Conservation (phyloP, 306 rosid genomes). For the Malus domestica region ASM211411v1 NC_041798.1:38181001-38181500, state of each 20-base stretch:
- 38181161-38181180: slow-evolving; percentile 17
- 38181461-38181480: too few relatives aligned
- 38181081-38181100: neutral
- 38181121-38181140: slow-evolving; percentile 2
- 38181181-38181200: slow-evolving; percentile 40
- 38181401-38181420: neutral
- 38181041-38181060: neutral
- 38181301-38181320: too few relatives aligned
- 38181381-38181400: neutral
- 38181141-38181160: neutral
- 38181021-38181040: neutral
- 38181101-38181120: slow-evolving; percentile 25
- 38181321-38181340: too few relatives aligned
- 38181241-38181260: neutral
- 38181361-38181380: too few relatives aligned
- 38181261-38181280: too few relatives aligned
- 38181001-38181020: slow-evolving; percentile 1
- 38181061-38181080: neutral
- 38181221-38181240: neutral
- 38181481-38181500: too few relatives aligned
- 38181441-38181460: too few relatives aligned
- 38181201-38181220: slow-evolving; percentile 6
- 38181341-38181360: too few relatives aligned
- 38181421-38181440: neutral
- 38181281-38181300: too few relatives aligned